These are phyloP conservation scores for Actinomortierella wolfii DNA, from an alignment of 371 early-diverging fungal genomes.

Conservation along the genomic window DNA sequence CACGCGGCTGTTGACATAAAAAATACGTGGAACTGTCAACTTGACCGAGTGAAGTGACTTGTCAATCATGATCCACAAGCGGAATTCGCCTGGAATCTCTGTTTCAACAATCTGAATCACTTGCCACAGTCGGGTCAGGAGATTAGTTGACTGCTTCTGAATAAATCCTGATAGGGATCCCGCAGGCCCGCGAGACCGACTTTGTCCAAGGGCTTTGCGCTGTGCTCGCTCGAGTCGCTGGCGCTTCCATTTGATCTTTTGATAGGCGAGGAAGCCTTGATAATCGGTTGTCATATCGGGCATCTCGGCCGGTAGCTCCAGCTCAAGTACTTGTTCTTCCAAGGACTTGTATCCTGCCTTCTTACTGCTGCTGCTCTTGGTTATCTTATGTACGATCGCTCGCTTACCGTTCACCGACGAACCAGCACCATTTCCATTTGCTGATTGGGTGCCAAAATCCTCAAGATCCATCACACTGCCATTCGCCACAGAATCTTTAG, in stretches of 20 bases:
- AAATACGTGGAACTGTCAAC: conserved; percentile 79
- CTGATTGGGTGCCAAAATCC: conserved; percentile 49
- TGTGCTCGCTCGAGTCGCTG: conserved; percentile 58
- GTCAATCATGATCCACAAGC: conserved; percentile 82
- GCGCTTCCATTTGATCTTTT: conserved; percentile 76
- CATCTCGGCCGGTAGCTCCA: conserved; percentile 51
- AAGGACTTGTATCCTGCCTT: conserved; percentile 6
- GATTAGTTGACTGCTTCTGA: conserved; percentile 38
- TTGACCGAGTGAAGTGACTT: conserved; percentile 70
- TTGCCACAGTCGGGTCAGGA: conserved; percentile 72
- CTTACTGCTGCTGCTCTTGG: conserved; percentile 6
- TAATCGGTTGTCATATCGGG: conserved; percentile 66
- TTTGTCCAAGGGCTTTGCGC: conserved; percentile 40
- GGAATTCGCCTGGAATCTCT: conserved; percentile 83
- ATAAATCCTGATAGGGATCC: conserved; percentile 52
- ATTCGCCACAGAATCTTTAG: conserved; percentile 25
- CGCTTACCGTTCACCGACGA: conserved; percentile 10
- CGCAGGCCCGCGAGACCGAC: conserved; percentile 52
- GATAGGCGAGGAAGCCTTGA: conserved; percentile 64
- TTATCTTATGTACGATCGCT: conserved; percentile 32
- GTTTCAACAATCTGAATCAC: conserved; percentile 85
- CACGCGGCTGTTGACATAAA: conserved; percentile 84
- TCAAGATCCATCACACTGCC: conserved; percentile 60
- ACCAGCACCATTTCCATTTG: not conserved
- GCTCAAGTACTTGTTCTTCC: conserved; percentile 40